Base-by-base conservation (phyloP, 352 stramenopile species). In the Phytophthora megakarya region DNA sequence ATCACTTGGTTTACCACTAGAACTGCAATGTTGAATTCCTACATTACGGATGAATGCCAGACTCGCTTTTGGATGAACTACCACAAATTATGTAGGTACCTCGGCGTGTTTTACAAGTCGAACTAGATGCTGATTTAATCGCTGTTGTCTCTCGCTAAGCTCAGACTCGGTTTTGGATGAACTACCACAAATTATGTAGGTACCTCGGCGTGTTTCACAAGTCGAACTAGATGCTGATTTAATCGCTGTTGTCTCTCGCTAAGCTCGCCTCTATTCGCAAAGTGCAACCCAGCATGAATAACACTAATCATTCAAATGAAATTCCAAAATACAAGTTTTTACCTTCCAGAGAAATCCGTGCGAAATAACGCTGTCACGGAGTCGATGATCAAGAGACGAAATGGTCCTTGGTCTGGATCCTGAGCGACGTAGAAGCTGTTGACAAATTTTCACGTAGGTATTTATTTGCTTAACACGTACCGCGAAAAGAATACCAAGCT, bases 21-120 rank as follows among this genome's bases (percentile, higher is more conserved):
- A 38, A 98, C 91, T 1, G 95, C 95, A 28, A 98, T 85, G 65
- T 98, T 98, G 70, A 98, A 97, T 65, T 98, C 94, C 80, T 98
- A 70, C 23, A 54, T 13, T 35, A 11, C 16, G 15, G 33, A 35
- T 43, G 42, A 64, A 5, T 38, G 12, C 60, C 12, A 55, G 47
- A 22, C 15, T 48, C 1, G 33, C 15, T 15, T 7, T 6, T 42
- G 0, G 11, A 19, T 23, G 35, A 16, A 46, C 21, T 43, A 21
- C 18, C 39, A 33, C 15, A 38, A 53, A 21, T 45, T 47, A 37
- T 12, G 13, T 11, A 38, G 38, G 7, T 61, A 89, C 84, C 67
- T 93, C 84, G 13, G 84, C 84, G 28, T 90, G 84, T 38, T 89
- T 91, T 23, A 93, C 83, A 21, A 97, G 72, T 33, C 85, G 78